Evolutionary conservation across 805 yeast genomes (phyloP).

Genomic region (Sporopachydermia quercuum): DNA sequence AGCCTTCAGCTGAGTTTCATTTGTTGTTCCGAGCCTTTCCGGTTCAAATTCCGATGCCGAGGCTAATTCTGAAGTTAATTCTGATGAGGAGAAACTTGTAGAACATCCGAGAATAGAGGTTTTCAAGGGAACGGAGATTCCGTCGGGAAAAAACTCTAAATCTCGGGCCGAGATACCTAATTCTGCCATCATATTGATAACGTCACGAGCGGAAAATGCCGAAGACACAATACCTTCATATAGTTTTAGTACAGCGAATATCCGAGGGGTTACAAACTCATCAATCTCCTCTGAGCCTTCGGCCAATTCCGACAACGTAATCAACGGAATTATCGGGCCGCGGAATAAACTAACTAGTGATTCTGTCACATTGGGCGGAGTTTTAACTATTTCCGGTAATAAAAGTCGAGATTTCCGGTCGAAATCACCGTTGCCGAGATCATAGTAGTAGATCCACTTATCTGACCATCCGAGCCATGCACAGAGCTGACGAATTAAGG

Average conservation of each 20-base stretch:
- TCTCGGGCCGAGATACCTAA: constrained; percentile 34
- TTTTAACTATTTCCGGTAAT: constrained; percentile 31
- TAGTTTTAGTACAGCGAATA: constrained; percentile 39
- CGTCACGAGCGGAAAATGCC: constrained; percentile 32
- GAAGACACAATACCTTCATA: constrained; percentile 50
- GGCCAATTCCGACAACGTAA: constrained; percentile 51
- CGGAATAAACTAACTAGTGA: constrained; percentile 39
- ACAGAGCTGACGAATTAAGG: constrained; percentile 44
- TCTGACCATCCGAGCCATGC: constrained; percentile 65
- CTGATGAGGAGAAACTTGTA: background rate
- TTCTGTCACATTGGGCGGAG: constrained; percentile 46
- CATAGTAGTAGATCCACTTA: constrained; percentile 45
- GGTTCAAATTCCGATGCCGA: too few relatives aligned
- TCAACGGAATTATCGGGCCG: constrained; percentile 31
- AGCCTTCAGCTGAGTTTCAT: too few relatives aligned
- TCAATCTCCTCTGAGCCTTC: constrained; percentile 51
- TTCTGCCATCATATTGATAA: constrained; percentile 48
- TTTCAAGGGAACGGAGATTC: constrained; percentile 51
- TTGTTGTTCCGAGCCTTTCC: too few relatives aligned
- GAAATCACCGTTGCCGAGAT: constrained; percentile 15
- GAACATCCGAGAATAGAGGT: constrained; percentile 32
- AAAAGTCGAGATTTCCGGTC: constrained; percentile 25
- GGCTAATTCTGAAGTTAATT: background rate
- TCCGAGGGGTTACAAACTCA: constrained; percentile 48
- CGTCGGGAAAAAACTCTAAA: constrained; percentile 60